A percentile compares a stretch with the other conserved stretches of the same genome.
Evolutionary conservation across 352 stramenopile species (phyloP).

Genomic region (Thalassiosira exigua): DNA sequence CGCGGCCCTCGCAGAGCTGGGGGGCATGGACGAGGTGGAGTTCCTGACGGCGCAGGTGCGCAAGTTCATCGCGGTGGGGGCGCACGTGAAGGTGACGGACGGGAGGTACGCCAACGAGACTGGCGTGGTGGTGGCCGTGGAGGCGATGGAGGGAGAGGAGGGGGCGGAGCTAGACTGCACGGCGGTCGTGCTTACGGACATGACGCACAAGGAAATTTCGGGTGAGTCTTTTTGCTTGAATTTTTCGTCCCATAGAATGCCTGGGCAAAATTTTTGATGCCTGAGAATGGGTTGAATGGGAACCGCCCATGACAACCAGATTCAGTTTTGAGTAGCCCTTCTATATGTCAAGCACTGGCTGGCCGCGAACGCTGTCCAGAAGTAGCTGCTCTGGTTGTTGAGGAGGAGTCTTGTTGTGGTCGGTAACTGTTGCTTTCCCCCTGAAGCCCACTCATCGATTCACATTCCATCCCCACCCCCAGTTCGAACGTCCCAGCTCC

Average conservation of each 20-base stretch:
- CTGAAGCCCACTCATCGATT: not conserved
- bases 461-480: conserved; percentile 1
- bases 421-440: too few relatives aligned
- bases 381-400: not conserved
- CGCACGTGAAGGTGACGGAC: conserved; percentile 86
- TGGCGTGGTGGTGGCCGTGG: conserved; percentile 83
- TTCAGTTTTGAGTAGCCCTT: too few relatives aligned
- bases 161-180: conserved; percentile 70
- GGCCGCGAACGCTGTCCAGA: not conserved
- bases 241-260: conserved; percentile 2
- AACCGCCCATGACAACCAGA: too few relatives aligned
- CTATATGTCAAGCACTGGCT: too few relatives aligned
- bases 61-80: conserved; percentile 84
- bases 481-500: conserved; percentile 82
- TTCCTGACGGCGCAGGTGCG: conserved; percentile 83
- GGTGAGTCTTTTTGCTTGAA: conserved; percentile 43
- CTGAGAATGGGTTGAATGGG: too few relatives aligned
- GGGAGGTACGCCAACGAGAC: conserved; percentile 86
- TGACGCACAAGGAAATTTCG: conserved; percentile 86
- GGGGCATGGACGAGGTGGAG: conserved; percentile 82
- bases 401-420: too few relatives aligned
- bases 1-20: conserved; percentile 66
- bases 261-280: too few relatives aligned
- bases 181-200: conserved; percentile 86
- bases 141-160: conserved; percentile 77